Evolutionary conservation across 345 rosid species (phyloP).

Genomic region (Gossypium herbaceum): DNA sequence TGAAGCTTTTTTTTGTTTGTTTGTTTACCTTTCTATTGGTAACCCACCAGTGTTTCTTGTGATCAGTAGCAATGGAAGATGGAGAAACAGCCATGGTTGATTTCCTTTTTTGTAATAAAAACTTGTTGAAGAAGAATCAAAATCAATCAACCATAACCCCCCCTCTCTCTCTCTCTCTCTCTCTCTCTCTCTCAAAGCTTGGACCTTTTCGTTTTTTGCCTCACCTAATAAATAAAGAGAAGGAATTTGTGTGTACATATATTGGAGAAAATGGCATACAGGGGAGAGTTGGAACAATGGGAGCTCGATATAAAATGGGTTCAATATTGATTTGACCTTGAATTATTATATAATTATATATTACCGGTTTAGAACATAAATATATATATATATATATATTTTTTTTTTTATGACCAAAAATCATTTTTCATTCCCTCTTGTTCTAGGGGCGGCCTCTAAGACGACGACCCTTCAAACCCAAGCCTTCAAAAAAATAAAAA

Average conservation of each 20-base stretch:
- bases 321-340: not conserved
- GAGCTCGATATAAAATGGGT: conserved; percentile 15
- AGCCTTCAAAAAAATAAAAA: no score
- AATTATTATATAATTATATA: not conserved
- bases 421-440: no score
- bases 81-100: conserved; percentile 43
- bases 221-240: conserved; percentile 14
- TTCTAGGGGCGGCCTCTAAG: no score
- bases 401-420: no score
- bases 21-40: conserved; percentile 66
- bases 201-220: conserved; percentile 24
- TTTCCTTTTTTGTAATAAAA: conserved; percentile 3
- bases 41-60: conserved; percentile 80
- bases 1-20: not conserved
- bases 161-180: not conserved
- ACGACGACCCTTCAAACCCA: no score
- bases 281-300: conserved; percentile 32
- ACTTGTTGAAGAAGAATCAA: conserved; percentile 25
- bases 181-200: conserved; percentile 19
- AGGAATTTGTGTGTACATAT: conserved; percentile 13
- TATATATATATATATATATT: no score
- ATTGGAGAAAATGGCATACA: conserved; percentile 21
- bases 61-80: conserved; percentile 29
- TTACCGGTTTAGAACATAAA: no score
- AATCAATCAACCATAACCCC: conserved; percentile 20